Evolutionary conservation across 2,329 filamentous ascomycete species (phyloP).

Genomic region (Anthostomella pinea): DNA sequence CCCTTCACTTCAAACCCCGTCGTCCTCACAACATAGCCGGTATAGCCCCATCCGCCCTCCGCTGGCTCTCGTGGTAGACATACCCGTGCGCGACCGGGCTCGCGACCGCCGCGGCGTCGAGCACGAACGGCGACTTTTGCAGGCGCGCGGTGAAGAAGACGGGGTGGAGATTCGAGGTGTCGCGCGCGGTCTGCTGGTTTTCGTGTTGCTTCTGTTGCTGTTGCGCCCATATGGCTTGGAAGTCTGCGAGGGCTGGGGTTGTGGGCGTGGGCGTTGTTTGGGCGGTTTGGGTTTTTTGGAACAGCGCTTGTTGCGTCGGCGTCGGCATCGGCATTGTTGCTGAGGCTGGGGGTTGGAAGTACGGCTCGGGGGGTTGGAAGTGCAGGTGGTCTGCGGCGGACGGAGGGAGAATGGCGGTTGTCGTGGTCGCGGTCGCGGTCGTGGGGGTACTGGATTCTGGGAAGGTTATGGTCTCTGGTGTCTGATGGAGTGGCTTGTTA

Average conservation of each 20-base stretch:
- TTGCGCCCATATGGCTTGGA: constrained; percentile 10
- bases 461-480: too few species aligned
- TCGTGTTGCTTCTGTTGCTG: constrained; percentile 7
- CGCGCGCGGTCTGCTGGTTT: constrained; percentile 4
- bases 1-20: neutral
- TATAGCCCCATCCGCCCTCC: constrained; percentile 25
- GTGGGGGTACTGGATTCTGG: too few species aligned
- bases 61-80: constrained; percentile 49
- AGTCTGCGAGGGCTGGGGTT: constrained; percentile 1
- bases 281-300: too few species aligned
- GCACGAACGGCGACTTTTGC: constrained; percentile 49
- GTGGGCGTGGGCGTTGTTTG: constrained; percentile 11
- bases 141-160: constrained; percentile 72
- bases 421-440: too few species aligned
- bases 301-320: too few species aligned
- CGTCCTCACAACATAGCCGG: constrained; percentile 37
- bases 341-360: too few species aligned
- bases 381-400: too few species aligned
- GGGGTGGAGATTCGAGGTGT: constrained; percentile 64
- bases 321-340: constrained; percentile 4
- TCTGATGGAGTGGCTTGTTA: too few species aligned
- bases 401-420: neutral
- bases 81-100: constrained; percentile 61
- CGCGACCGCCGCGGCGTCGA: constrained; percentile 20
- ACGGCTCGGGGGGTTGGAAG: too few species aligned